phyloP scores from a whole-genome alignment of 2,329 filamentous ascomycete species.

The Pseudopithomyces chartarum region DNA sequence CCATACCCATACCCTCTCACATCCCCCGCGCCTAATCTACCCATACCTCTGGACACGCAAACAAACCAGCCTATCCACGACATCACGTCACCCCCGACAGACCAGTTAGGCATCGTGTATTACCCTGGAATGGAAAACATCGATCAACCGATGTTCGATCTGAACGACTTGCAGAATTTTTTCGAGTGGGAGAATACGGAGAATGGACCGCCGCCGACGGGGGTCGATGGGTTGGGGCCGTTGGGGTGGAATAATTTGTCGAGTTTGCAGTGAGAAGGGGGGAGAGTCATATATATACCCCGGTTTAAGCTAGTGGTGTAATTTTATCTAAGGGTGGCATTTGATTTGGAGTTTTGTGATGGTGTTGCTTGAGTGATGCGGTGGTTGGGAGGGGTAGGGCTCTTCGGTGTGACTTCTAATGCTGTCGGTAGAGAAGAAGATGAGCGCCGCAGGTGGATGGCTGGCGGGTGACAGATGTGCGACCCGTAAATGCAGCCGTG shows the following conservation, averaged over 20 bases:
- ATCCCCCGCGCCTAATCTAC: neutral
- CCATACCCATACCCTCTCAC: constrained; percentile 4
- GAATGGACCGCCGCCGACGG: constrained; percentile 29
- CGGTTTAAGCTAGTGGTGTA: neutral
- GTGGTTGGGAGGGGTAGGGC: too few relatives aligned
- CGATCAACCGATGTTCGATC: constrained; percentile 37
- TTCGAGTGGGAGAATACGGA: constrained; percentile 38
- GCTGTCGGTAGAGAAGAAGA: too few relatives aligned
- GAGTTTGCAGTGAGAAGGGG: constrained; percentile 3
- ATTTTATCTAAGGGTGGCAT: neutral
- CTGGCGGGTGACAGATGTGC: too few relatives aligned
- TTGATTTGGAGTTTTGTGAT: too few relatives aligned
- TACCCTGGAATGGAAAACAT: constrained; percentile 19
- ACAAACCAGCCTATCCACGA: constrained; percentile 1
- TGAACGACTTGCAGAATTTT: constrained; percentile 40
- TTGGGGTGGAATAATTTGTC: constrained; percentile 31
- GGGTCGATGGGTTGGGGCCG: constrained; percentile 35
- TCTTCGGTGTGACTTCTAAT: too few relatives aligned
- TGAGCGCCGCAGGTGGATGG: too few relatives aligned
- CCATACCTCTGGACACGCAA: neutral
- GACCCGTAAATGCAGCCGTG: too few relatives aligned
- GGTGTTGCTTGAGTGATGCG: too few relatives aligned
- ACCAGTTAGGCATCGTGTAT: constrained; percentile 16
- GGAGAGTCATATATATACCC: neutral
- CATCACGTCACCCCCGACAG: constrained; percentile 10